A percentile compares a stretch with the other conserved stretches of the same genome.
These are phyloP conservation scores for Mycena belliarum DNA, from an alignment of 768 basidiomycete genomes.

Conservation along the genomic window DNA sequence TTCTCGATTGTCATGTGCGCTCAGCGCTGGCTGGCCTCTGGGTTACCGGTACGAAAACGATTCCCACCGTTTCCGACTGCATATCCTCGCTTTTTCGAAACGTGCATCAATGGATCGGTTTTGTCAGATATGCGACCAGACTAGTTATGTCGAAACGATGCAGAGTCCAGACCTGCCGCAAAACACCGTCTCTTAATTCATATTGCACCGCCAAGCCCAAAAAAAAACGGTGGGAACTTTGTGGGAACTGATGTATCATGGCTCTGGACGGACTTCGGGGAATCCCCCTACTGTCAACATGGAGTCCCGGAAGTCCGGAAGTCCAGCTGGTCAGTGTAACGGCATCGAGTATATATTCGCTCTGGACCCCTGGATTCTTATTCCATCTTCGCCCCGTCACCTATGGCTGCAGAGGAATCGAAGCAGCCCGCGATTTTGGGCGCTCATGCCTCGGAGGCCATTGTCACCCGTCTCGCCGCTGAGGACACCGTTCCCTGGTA, in stretches of 20 bases:
- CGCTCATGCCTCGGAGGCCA: slow-evolving; percentile 23
- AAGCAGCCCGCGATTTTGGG: neutral
- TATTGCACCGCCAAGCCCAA: neutral
- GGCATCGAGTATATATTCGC: neutral
- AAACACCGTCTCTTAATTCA: too few species aligned
- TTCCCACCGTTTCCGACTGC: too few species aligned
- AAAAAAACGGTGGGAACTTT: neutral
- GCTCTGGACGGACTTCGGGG: neutral
- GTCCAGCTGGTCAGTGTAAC: neutral
- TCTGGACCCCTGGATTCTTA: neutral
- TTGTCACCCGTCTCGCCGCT: slow-evolving; percentile 45
- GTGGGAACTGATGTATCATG: neutral
- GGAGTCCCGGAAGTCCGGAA: neutral
- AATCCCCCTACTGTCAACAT: neutral
- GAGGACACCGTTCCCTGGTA: slow-evolving; percentile 64
- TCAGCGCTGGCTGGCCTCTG: too few species aligned
- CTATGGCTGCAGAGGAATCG: neutral
- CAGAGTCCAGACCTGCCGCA: too few species aligned
- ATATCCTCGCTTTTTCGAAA: too few species aligned
- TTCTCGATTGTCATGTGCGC: too few species aligned
- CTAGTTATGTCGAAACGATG: too few species aligned
- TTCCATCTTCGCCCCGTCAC: neutral
- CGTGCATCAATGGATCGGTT: too few species aligned
- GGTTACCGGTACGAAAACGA: too few species aligned
- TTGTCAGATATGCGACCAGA: too few species aligned